Base-by-base conservation (phyloP, 83 land plant genomes). In the Larix sibirica region DNA sequence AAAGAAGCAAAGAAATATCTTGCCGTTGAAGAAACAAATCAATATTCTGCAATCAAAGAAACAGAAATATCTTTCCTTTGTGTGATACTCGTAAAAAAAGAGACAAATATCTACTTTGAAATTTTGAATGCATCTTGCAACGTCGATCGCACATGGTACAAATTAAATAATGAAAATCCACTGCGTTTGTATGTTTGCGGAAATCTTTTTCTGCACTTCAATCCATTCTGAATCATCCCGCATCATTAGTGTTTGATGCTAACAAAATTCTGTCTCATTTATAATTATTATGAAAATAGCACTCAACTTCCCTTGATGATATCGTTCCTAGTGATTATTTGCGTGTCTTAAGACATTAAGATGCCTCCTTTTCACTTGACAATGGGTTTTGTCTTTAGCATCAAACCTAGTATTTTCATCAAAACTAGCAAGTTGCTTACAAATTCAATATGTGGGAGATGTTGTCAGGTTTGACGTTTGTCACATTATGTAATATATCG, bases 1-100 rank as follows among this genome's bases (percentile, higher is more conserved):
- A 69, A 69, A 36, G n/a, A 69, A 69, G 20, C 42, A 7, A 36
- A 69, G 74, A 42, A 69, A 69, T 69, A 69, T 69, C 21, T 36
- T 69, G 44, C 44, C 56, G 9, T 50, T 50, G 56, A 10, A 50
- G 9, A 47, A 50, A 50, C 56, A 50, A 50, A 50, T 50, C 56
- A 50, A 10, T 10, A 50, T 50, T 3, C 56, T 50, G 56, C 3
- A 2, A 4, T 69, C 0, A 69, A 36, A 17, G 6, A 36, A 36
- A 17, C n/a, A 36, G 74, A 36, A 69, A 69, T 69, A 69, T 69
- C 42, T 69, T 69, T 16, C n/a, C 38, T 8, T 69, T 31, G 36
- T 67, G 16, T 69, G 74, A 5, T 33, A 40, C 74, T 33, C 74
- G 6, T 18, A 0, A 0, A 2, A 66, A 26, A 28, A 31, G 10